phyloP scores from a whole-genome alignment of 805 yeast genomes.

The Komagataella pseudopastoris region DNA sequence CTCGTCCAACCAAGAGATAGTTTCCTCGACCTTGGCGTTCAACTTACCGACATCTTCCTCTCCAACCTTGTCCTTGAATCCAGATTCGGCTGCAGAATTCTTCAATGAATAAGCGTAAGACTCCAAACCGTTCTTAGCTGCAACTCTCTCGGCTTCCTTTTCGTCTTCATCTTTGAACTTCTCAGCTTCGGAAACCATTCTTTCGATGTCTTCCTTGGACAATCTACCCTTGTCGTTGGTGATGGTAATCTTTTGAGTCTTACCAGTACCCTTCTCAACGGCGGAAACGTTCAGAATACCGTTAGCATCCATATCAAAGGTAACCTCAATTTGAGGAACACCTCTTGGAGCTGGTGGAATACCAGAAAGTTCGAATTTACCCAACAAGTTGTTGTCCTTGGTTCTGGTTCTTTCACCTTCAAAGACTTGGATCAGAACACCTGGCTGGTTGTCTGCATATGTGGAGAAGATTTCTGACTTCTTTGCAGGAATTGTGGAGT shows the following conservation, averaged over 20 bases:
- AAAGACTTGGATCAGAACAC: constrained; percentile 92
- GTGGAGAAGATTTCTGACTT: constrained; percentile 95
- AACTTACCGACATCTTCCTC: constrained; percentile 19
- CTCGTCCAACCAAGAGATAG: constrained; percentile 75
- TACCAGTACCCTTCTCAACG: constrained; percentile 97
- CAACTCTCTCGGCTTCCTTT: constrained; percentile 84
- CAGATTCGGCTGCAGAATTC: constrained; percentile 64
- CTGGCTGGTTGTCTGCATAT: constrained; percentile 96
- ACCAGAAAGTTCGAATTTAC: constrained; percentile 93
- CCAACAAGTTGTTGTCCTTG: constrained; percentile 89
- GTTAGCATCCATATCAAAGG: constrained; percentile 93
- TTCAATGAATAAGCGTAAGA: constrained; percentile 90
- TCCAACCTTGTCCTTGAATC: constrained; percentile 62
- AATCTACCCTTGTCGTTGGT: constrained; percentile 98
- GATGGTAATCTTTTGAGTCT: constrained; percentile 91
- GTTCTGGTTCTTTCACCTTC: constrained; percentile 98
- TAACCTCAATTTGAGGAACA: constrained; percentile 95
- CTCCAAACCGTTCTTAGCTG: constrained; percentile 90
- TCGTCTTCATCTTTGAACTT: constrained; percentile 95
- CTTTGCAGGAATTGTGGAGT: constrained; percentile 95
- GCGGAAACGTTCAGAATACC: constrained; percentile 96
- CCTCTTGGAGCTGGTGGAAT: constrained; percentile 99
- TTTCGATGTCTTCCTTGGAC: constrained; percentile 94
- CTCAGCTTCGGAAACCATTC: constrained; percentile 97
- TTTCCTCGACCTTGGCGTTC: constrained; percentile 61